Evolutionary conservation across 306 rosid species (phyloP), one percentile per base, ranked within the genome.

Genomic region (Sindora glabra): DNA sequence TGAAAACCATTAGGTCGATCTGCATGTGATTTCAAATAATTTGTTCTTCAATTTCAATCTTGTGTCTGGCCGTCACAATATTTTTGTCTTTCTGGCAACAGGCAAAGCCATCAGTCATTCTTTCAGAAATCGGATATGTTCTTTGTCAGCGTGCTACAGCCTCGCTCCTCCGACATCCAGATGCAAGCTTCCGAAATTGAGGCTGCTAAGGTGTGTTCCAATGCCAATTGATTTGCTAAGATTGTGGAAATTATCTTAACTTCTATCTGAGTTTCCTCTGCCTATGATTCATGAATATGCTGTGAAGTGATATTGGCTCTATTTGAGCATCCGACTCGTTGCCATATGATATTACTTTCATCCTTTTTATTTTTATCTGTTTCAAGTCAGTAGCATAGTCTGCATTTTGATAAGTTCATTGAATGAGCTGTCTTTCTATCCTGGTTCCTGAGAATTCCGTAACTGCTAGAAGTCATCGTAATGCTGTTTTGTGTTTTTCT

Each of bases 141-240:
- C 59, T 81, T 88, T 13, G 79, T 91, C 46, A 85, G 89, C 74
- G 57, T 88, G 88, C 58, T 91, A 68, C 74, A 54, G 63, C 95
- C 96, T 13, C 69, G 17, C 10, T 79, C 95, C 53, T 79, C 42
- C 23, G 85, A 73, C 73, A 83, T 91, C 37, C 62, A 77, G 45
- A 49, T 14, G 27, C 95, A 91, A 73, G 26, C 44, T 25, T 55
- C 72, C 41, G 98, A 91, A 78, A 85, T 91, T 65, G 76, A 52
- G 24, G 89, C 78, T 15, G 81, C 87, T 16, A 56, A 84, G 96
- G 96, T 82, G 69, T 36, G n/a, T 41, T 33, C 65, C n/a, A 7
- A n/a, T n/a, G n/a, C n/a, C n/a, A n/a, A n/a, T n/a, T n/a, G n/a
- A n/a, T n/a, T n/a, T n/a, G n/a, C n/a, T n/a, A n/a, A n/a, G n/a